These are phyloP conservation scores for Malus domestica DNA, from an alignment of 306 rosid genomes.

Conservation along the genomic window ASM211411v1 NC_041794.1:24615001-24615500, in stretches of 20 bases:
- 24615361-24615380: not conserved
- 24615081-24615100: not conserved
- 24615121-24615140: not conserved
- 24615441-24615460: not conserved
- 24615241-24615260: not conserved
- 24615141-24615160: not conserved
- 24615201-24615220: not conserved
- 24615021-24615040: not conserved
- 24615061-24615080: not conserved
- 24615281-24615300: constrained; percentile 34
- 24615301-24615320: constrained; percentile 25
- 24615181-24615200: not conserved
- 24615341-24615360: constrained; percentile 36
- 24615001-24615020: not conserved
- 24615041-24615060: not conserved
- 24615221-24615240: not conserved
- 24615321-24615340: constrained; percentile 39
- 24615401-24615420: not conserved
- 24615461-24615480: not conserved
- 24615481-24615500: not conserved
- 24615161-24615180: not conserved
- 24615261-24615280: not conserved
- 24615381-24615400: not conserved
- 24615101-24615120: not conserved
- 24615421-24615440: not conserved